Evolutionary conservation across 257 asterid genomes (phyloP).

Genomic region (Voacanga thouarsii): DNA sequence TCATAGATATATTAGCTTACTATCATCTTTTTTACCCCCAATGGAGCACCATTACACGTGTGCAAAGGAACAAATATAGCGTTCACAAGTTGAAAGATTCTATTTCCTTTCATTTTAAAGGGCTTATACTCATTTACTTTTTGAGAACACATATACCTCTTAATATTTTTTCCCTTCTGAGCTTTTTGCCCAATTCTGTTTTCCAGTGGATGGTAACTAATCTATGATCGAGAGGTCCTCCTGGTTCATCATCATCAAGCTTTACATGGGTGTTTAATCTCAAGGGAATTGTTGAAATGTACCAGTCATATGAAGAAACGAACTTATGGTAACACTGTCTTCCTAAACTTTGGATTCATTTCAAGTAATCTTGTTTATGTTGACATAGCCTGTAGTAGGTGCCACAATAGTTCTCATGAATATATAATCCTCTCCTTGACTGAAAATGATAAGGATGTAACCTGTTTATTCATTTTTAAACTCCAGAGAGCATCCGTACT

Average conservation of each 20-base stretch:
- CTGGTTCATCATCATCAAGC: constrained; percentile 58
- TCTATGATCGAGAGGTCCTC: constrained; percentile 48
- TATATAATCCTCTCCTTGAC: background rate
- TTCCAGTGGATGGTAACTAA: constrained; percentile 94
- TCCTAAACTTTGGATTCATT: background rate
- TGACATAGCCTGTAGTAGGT: background rate
- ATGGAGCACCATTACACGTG: background rate
- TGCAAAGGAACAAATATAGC: background rate
- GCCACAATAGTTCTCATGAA: background rate
- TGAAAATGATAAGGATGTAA: background rate
- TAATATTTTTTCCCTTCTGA: background rate
- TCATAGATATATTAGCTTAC: background rate
- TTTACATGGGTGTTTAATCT: constrained; percentile 82
- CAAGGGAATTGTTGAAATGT: constrained; percentile 86
- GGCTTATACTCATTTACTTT: background rate
- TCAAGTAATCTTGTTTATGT: background rate
- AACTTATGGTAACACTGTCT: constrained; percentile 58
- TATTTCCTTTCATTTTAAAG: constrained; percentile 4
- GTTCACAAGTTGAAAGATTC: background rate
- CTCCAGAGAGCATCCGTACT: background rate
- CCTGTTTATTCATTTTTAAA: background rate
- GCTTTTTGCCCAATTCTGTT: constrained; percentile 5
- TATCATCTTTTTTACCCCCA: background rate
- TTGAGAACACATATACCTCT: background rate
- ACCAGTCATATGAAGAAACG: constrained; percentile 87